phyloP scores from a whole-genome alignment of 1,139 yeast species.

The Yamadazyma sp. region DNA sequence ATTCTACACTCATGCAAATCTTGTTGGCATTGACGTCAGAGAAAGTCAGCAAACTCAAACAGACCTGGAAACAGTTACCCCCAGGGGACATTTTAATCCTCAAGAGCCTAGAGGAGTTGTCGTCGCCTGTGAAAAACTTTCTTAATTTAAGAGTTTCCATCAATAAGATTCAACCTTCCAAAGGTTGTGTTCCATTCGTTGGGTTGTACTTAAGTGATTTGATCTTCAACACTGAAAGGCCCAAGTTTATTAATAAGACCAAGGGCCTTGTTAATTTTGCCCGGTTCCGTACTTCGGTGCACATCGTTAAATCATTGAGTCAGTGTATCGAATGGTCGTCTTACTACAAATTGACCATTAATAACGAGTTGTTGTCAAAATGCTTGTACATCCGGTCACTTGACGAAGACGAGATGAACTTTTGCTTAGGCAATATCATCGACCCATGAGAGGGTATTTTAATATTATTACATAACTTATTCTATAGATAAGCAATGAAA shows the following conservation, averaged over 20 bases:
- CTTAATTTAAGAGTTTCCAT: constrained; percentile 62
- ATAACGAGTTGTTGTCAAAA: constrained; percentile 70
- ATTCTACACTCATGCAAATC: constrained; percentile 83
- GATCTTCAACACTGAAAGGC: constrained; percentile 75
- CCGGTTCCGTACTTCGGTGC: constrained; percentile 74
- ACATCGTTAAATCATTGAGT: constrained; percentile 74
- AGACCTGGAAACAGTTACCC: constrained; percentile 72
- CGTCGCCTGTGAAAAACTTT: constrained; percentile 69
- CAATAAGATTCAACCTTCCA: constrained; percentile 61
- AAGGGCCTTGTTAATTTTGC: constrained; percentile 68
- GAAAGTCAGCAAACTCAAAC: constrained; percentile 56
- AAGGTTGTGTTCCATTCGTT: constrained; percentile 87
- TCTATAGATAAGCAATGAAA: not conserved
- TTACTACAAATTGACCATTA: constrained; percentile 50
- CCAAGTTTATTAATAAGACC: constrained; percentile 38
- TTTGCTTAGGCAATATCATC: constrained; percentile 16
- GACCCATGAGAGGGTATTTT: constrained; percentile 6
- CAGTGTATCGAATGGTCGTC: constrained; percentile 86
- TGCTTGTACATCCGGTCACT: constrained; percentile 80
- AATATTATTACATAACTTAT: not conserved
- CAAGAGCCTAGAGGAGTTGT: constrained; percentile 62
- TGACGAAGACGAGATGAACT: constrained; percentile 74
- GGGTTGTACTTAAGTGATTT: constrained; percentile 85
- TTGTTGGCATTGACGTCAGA: constrained; percentile 80
- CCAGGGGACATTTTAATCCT: constrained; percentile 61